Evolutionary conservation across 2,329 filamentous ascomycete genomes (phyloP).

Genomic region (Gaeumannomyces tritici): DNA sequence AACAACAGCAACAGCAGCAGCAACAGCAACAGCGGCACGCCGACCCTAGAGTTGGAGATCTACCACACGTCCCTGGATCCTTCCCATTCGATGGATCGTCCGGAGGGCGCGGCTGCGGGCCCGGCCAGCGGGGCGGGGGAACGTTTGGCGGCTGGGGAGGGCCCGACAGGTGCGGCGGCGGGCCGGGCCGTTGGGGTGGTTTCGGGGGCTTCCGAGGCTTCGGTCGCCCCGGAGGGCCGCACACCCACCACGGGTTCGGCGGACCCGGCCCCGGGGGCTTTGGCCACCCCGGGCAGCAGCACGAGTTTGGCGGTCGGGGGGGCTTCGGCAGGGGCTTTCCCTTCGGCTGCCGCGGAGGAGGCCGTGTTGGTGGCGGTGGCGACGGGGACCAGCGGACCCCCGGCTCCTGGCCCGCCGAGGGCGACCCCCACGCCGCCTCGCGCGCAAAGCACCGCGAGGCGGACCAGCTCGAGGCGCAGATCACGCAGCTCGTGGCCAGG

Average conservation of each 20-base stretch:
- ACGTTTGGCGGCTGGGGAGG: neutral
- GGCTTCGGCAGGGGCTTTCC: neutral
- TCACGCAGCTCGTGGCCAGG: conserved; percentile 15
- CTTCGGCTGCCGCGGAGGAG: neutral
- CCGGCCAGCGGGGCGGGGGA: neutral
- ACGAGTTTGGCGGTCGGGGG: neutral
- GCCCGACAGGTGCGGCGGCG: too few relatives aligned
- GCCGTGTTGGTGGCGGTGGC: neutral
- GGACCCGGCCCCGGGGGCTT: neutral
- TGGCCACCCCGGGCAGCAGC: neutral
- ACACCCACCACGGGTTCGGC: neutral
- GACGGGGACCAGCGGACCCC: conserved; percentile 10
- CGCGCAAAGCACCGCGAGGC: conserved; percentile 25
- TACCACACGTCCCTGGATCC: neutral
- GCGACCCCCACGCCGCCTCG: conserved; percentile 12
- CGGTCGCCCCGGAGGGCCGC: too few relatives aligned
- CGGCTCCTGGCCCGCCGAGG: conserved; percentile 25
- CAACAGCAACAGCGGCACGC: too few relatives aligned
- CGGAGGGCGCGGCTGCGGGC: neutral
- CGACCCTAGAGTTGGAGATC: neutral
- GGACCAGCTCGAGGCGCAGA: conserved; percentile 22
- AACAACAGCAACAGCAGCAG: neutral
- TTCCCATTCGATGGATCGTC: neutral
- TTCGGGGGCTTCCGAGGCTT: neutral
- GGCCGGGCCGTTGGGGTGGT: neutral